Base-by-base conservation (phyloP, 1,139 yeast species). In the Suhomyces bribrorum region DNA sequence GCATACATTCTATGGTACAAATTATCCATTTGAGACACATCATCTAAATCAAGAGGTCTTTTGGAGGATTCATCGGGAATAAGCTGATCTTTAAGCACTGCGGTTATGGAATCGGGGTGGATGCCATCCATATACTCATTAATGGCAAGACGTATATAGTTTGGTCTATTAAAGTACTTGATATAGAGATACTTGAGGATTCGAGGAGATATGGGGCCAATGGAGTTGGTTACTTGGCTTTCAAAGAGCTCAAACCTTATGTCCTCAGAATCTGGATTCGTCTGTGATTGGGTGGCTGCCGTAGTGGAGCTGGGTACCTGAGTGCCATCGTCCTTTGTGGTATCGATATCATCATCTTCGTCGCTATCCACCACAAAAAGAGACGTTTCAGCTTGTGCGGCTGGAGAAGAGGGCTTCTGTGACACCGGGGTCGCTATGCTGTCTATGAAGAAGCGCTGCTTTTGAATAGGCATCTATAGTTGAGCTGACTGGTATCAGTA, bases 61-160 rank as follows among this genome's bases (percentile, higher is more conserved):
- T 42, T 40, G 2, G 25, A 29, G 38, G n/a, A 38, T 32, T 18
- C 37, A 5, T 13, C 22, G 14, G 30, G 29, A 5, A 22, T 6
- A 6, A 31, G 23, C 2, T 26, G 26, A 14, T 33, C 44, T n/a
- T 29, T 28, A 5, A 40, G 26, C 5, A 50, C 48, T 28, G 31
- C 41, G 9, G 35, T 18, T 15, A 40, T 36, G 5, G 45, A 46
- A 9, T 39, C 49, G 9, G 40, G 37, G n/a, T 40, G 46, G 14
- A 52, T 47, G 16, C 55, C 56, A 27, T 45, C 47, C 30, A 64
- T 54, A 36, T 62, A 57, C 32, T 62, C 64, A 29, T 61, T 54
- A 8, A 65, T 47, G 4, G 74, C 68, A 15, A 54, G 47, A 24
- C 56, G 50, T 6, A 65, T 46, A 24, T 53, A 49, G 40, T 64